Conservation (phyloP, 2,329 filamentous ascomycete genomes). For the Amauroascus niger region DNA sequence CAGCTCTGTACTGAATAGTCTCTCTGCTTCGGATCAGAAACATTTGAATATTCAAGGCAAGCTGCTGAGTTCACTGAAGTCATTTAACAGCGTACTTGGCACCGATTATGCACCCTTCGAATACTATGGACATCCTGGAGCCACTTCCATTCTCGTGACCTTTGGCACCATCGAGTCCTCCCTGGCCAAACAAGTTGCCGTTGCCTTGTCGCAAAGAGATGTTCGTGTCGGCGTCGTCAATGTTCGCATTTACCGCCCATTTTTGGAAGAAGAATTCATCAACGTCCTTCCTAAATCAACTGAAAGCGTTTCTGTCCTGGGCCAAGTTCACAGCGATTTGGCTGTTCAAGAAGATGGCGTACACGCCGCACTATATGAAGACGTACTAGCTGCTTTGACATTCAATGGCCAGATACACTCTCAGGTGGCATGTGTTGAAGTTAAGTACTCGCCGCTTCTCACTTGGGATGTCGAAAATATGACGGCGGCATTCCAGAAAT, state of each 20-base stretch:
- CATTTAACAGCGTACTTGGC: conserved; percentile 82
- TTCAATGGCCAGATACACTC: conserved; percentile 61
- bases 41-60: conserved; percentile 62
- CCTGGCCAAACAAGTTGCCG: conserved; percentile 69
- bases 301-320: conserved; percentile 71
- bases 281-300: conserved; percentile 66
- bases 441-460: conserved; percentile 77
- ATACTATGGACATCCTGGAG: conserved; percentile 72
- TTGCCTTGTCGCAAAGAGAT: conserved; percentile 60
- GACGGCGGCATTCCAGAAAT: conserved; percentile 38
- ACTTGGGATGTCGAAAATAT: conserved; percentile 49
- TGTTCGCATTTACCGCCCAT: conserved; percentile 88
- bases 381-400: conserved; percentile 74
- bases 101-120: conserved; percentile 91
- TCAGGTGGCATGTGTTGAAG: conserved; percentile 60
- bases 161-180: conserved; percentile 90
- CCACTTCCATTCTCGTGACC: conserved; percentile 76
- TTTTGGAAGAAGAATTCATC: conserved; percentile 89
- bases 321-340: conserved; percentile 68
- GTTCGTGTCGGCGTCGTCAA: conserved; percentile 78
- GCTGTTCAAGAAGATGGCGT: conserved; percentile 64
- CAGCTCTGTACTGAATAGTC: conserved; percentile 50
- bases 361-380: conserved; percentile 82
- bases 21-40: conserved; percentile 56
- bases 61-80: conserved; percentile 57